These are phyloP conservation scores for Talaromyces sp. DNA, from an alignment of 2,329 filamentous ascomycete species.

Conservation along the genomic window DNA sequence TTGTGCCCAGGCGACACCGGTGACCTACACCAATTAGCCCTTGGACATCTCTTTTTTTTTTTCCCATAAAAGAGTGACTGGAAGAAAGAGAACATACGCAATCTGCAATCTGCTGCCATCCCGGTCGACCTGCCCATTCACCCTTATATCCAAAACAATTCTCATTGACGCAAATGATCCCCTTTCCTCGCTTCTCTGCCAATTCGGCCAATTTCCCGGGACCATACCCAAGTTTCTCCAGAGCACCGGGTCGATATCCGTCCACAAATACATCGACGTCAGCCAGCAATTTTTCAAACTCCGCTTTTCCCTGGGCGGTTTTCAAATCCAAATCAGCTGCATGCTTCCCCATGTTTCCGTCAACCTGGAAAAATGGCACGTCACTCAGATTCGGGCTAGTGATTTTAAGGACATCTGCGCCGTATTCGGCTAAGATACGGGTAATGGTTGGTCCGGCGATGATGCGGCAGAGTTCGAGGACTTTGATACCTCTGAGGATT, in stretches of 20 bases:
- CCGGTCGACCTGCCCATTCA: constrained; percentile 61
- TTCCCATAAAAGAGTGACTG: neutral
- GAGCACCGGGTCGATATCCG: constrained; percentile 64
- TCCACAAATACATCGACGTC: constrained; percentile 65
- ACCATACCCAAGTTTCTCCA: constrained; percentile 62
- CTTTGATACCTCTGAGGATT: constrained; percentile 59
- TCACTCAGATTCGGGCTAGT: constrained; percentile 66
- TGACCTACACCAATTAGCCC: constrained; percentile 31
- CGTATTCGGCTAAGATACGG: constrained; percentile 69
- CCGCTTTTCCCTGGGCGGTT: constrained; percentile 48
- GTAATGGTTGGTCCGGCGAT: constrained; percentile 72
- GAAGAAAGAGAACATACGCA: constrained; percentile 47
- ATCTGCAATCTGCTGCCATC: constrained; percentile 71
- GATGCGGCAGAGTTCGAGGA: constrained; percentile 70
- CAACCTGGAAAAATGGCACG: constrained; percentile 68
- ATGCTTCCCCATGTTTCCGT: constrained; percentile 69
- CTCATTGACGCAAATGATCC: constrained; percentile 65
- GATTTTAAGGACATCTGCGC: constrained; percentile 69
- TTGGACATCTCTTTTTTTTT: too few relatives aligned
- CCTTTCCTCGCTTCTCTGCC: constrained; percentile 54
- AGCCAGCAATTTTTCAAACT: constrained; percentile 58
- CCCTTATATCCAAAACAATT: constrained; percentile 66
- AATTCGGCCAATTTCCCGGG: constrained; percentile 52
- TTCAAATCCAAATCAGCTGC: constrained; percentile 62
- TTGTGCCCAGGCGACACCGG: constrained; percentile 41